Base-by-base conservation (phyloP, 2,329 filamentous ascomycete genomes). In the Ophiostoma novo-ulmi region DNA sequence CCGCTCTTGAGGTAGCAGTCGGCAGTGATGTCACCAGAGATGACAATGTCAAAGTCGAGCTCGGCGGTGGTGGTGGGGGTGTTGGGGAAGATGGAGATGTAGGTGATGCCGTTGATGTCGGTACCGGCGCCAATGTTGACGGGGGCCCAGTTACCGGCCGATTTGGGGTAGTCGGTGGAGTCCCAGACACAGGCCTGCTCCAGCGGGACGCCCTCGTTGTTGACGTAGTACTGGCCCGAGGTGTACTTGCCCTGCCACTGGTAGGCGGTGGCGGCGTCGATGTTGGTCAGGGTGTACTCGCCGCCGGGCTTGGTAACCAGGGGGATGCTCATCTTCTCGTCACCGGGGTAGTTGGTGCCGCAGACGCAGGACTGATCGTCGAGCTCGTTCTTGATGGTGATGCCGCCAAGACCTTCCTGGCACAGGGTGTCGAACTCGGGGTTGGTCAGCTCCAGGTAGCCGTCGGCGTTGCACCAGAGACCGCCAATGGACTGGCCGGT, bases 171-270 rank as follows among this genome's bases (percentile, higher is more conserved):
- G 22, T 74, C 75, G 31, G 76, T n/a, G 78, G 82, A 84, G 74
- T 78, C 79, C 95, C 95, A 98, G 71, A 86, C 81, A 82, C 95
- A 99, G 68, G 87, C 91, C 14, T 94, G 81, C 74, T 88, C 79
- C 71, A 88, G 81, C 22, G 81, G 76, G 69, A 91, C 83, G 72
- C 93, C 93, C 75, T 87, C 85, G 76, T 91, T 91, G 87, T 98
- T 98, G 81, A 98, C 87, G 79, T 99, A 99, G 86, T 97, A 98
- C 82, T 98, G 95, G 64, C 94, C 94, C 67, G 92, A 94, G 69
- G 95, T 98, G 68, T 82, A 76, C 79, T 86, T 85, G 76, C 87
- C 87, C 77, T 92, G 75, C 92, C 92, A 97, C 73, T 84, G 81
- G 84, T 93, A 98, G 84, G 94, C 97, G 68, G 82, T 84, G 67